These are phyloP conservation scores for Monilinia laxa DNA, from an alignment of 2,329 filamentous ascomycete species.

Conservation along the genomic window DNA sequence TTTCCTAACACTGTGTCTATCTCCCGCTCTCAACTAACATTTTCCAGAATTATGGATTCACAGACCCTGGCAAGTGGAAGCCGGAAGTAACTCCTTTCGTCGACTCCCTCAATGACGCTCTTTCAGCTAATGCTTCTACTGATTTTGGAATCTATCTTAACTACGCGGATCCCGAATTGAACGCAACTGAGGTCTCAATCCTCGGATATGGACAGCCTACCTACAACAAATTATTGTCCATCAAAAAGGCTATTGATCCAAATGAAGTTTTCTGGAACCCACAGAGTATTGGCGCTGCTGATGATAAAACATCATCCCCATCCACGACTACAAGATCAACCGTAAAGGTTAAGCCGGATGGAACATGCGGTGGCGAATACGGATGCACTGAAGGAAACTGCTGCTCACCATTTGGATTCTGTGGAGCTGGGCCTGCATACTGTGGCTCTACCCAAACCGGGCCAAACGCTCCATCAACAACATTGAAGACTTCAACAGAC, in stretches of 20 bases:
- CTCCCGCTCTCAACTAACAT: constrained; percentile 1
- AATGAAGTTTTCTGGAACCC: constrained; percentile 27
- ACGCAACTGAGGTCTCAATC: not conserved
- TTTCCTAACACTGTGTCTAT: not conserved
- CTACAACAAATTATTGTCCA: constrained; percentile 21
- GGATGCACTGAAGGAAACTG: not conserved
- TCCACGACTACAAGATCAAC: too few species aligned
- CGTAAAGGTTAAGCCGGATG: too few species aligned
- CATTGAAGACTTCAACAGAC: constrained; percentile 10
- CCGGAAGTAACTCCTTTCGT: constrained; percentile 14
- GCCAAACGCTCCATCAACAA: not conserved
- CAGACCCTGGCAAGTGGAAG: not conserved
- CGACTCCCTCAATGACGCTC: constrained; percentile 26
- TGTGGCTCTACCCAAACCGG: not conserved
- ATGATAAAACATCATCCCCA: not conserved
- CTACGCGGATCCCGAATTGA: constrained; percentile 24
- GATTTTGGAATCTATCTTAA: constrained; percentile 27
- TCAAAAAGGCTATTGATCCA: constrained; percentile 23
- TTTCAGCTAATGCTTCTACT: constrained; percentile 26
- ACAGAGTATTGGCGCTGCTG: constrained; percentile 20
- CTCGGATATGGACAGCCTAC: constrained; percentile 22
- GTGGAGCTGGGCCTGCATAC: too few species aligned
- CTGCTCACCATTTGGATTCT: not conserved
- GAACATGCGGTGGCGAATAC: too few species aligned
- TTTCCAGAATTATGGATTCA: constrained; percentile 25